phyloP scores from a whole-genome alignment of 202 grass and related monocot genomes.

The Alloteropsis angusta region DNA sequence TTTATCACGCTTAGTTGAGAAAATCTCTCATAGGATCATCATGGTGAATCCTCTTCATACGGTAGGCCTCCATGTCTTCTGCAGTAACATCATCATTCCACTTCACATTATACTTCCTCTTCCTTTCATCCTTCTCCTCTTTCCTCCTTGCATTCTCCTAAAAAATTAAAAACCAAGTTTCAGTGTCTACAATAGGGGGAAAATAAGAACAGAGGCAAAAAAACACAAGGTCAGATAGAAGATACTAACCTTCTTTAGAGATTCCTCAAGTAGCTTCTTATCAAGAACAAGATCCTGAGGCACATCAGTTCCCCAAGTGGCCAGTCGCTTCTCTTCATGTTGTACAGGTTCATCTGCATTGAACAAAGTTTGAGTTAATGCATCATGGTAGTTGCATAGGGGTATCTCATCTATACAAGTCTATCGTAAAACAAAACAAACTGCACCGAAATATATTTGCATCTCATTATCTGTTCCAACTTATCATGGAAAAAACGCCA shows the following conservation, averaged over 20 bases:
- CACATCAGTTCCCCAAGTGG: conserved; percentile 89
- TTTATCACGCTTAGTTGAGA: conserved; percentile 27
- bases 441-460: neutral
- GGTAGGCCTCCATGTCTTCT: conserved; percentile 93
- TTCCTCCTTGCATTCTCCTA: conserved; percentile 79
- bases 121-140: conserved; percentile 84
- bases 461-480: neutral
- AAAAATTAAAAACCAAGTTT: conserved; percentile 17
- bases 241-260: conserved; percentile 77
- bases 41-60: conserved; percentile 75
- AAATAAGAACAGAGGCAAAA: neutral
- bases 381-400: neutral
- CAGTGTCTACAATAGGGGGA: neutral
- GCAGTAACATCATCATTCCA: conserved; percentile 85
- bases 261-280: conserved; percentile 63
- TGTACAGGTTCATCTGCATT: conserved; percentile 49
- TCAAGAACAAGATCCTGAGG: conserved; percentile 88
- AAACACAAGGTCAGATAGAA: neutral
- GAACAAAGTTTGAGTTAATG: conserved; percentile 18
- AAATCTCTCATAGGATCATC: conserved; percentile 96
- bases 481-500: neutral
- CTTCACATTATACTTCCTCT: conserved; percentile 87
- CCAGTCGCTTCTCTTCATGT: conserved; percentile 64
- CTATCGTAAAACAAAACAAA: neutral
- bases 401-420: neutral